phyloP scores from a whole-genome alignment of 441 rosid species.

The Erodium trifolium region DNA sequence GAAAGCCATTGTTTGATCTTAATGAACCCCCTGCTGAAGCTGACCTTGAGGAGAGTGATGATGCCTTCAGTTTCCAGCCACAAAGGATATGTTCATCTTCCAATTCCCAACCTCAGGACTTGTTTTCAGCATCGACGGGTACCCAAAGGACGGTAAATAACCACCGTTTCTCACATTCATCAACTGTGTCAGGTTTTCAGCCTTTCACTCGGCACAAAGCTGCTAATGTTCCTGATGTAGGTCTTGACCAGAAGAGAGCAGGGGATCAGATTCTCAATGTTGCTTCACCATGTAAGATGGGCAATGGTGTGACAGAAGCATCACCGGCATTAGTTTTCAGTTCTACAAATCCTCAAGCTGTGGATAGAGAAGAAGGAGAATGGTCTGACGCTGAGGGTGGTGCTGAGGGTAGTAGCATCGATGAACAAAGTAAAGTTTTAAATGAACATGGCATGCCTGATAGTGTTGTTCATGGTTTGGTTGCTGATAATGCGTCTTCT shows the following conservation, averaged over 20 bases:
- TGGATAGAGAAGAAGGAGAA: slow-evolving; percentile 97
- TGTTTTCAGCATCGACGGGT: slow-evolving; percentile 41
- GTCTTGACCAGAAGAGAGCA: slow-evolving; percentile 32
- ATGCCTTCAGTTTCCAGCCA: slow-evolving; percentile 38
- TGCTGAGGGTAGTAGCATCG: slow-evolving; percentile 25
- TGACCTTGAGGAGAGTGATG: slow-evolving; percentile 42
- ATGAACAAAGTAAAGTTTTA: slow-evolving; percentile 31
- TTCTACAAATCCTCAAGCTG: slow-evolving; percentile 27
- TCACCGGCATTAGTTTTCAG: slow-evolving; percentile 25
- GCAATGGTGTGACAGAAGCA: slow-evolving; percentile 29
- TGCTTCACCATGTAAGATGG: slow-evolving; percentile 31
- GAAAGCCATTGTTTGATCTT: slow-evolving; percentile 85
- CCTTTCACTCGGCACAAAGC: slow-evolving; percentile 58
- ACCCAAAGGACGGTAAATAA: slow-evolving; percentile 43
- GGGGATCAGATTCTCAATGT: slow-evolving; percentile 26
- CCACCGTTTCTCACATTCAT: slow-evolving; percentile 62
- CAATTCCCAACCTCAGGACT: slow-evolving; percentile 35
- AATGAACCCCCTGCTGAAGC: slow-evolving; percentile 86
- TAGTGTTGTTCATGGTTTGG: slow-evolving; percentile 22
- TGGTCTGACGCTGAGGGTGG: slow-evolving; percentile 72
- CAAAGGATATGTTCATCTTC: slow-evolving; percentile 48
- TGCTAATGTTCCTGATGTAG: slow-evolving; percentile 29
- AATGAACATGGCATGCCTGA: slow-evolving; percentile 27
- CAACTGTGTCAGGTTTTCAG: slow-evolving; percentile 83
- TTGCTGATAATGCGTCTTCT: slow-evolving; percentile 21